Evolutionary conservation across 179 eudicot genomes (phyloP).

Genomic region (Drosera spatulata): DNA sequence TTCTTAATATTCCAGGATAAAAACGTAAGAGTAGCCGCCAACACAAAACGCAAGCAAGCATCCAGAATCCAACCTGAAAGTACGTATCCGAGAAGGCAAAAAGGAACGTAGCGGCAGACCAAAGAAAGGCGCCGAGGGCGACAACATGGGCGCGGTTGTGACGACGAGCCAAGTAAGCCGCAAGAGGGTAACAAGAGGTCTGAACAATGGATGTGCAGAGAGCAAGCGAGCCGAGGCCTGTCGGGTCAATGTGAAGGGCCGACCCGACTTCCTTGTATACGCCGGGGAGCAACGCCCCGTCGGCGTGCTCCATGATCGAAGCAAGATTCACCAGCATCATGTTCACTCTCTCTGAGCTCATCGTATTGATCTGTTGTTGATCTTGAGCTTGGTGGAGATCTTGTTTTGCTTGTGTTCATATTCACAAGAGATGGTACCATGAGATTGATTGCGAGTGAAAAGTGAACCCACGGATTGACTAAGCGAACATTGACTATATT

Average conservation of each 20-base stretch:
- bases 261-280: constrained; percentile 43
- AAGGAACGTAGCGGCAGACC: constrained; percentile 44
- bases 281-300: constrained; percentile 33
- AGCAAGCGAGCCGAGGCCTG: constrained; percentile 30
- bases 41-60: not conserved
- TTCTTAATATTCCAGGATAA: too few relatives aligned
- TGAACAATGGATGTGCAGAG: constrained; percentile 35
- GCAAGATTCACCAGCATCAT: constrained; percentile 35
- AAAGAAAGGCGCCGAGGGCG: not conserved
- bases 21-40: not conserved
- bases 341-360: constrained; percentile 28
- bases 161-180: constrained; percentile 29
- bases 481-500: too few relatives aligned
- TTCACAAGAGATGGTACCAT: too few relatives aligned
- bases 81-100: constrained; percentile 35
- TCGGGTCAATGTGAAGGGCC: constrained; percentile 28
- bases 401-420: too few relatives aligned
- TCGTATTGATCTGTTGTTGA: not conserved
- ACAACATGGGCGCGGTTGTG: constrained; percentile 9
- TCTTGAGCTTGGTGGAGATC: too few relatives aligned
- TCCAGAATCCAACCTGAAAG: constrained; percentile 17
- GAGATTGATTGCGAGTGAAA: too few relatives aligned
- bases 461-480: too few relatives aligned
- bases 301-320: constrained; percentile 39
- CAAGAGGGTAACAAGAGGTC: constrained; percentile 35